These are phyloP conservation scores for Chrysanthemum lavandulifolium DNA, from an alignment of 129 eudicot genomes.

Conservation along the genomic window DNA sequence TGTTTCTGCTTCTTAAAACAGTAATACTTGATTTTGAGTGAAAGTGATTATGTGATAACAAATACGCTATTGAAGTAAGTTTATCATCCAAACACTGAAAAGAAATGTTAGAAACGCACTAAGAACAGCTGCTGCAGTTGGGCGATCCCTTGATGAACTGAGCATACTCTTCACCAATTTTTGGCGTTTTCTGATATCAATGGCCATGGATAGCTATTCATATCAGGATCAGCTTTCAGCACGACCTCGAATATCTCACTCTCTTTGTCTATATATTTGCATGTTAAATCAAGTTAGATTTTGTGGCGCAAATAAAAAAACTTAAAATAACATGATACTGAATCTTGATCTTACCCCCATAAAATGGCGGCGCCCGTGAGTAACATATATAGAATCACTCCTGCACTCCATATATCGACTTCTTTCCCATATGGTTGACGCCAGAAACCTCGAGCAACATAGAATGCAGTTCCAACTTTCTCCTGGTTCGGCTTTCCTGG, in stretches of 20 bases:
- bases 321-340: not conserved
- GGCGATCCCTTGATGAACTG: no score
- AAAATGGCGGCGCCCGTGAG: constrained; percentile 30
- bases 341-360: no score
- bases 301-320: not conserved
- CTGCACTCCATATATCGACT: constrained; percentile 52
- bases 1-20: no score
- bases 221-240: not conserved
- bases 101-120: no score
- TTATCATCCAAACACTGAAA: no score
- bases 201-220: no score
- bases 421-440: constrained; percentile 67
- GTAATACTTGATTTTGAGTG: no score
- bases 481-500: constrained; percentile 50
- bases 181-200: no score
- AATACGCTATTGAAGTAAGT: no score
- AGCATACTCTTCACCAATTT: no score
- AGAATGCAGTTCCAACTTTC: constrained; percentile 76
- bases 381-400: constrained; percentile 42
- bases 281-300: not conserved
- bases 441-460: constrained; percentile 75
- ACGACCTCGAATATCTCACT: constrained; percentile 59
- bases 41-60: no score
- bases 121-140: no score
- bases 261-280: constrained; percentile 50